phyloP scores from a whole-genome alignment of 2,329 filamentous ascomycete species.

The Alternaria panax region DNA sequence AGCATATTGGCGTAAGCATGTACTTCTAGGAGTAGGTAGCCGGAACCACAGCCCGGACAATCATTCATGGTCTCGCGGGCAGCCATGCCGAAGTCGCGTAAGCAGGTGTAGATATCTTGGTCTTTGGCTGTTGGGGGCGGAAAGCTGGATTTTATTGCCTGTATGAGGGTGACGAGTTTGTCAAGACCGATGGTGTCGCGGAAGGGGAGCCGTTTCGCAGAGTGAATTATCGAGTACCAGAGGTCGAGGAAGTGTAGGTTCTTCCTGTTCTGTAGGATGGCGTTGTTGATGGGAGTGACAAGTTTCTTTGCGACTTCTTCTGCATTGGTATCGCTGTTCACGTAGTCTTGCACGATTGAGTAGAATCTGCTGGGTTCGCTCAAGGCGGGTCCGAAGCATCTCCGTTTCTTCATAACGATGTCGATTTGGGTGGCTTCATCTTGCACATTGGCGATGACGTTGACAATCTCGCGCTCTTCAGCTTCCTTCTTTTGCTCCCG shows the following conservation, averaged over 20 bases:
- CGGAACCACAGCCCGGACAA: neutral
- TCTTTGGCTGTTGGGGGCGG: constrained; percentile 1
- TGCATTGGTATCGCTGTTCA: neutral
- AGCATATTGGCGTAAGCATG: constrained; percentile 7
- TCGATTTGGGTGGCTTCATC: constrained; percentile 10
- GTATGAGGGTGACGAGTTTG: constrained; percentile 3
- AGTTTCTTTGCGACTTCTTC: neutral
- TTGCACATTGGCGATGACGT: neutral
- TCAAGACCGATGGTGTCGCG: neutral
- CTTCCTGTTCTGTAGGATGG: neutral
- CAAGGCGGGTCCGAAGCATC: constrained; percentile 1
- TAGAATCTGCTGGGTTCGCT: neutral
- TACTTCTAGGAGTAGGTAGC: constrained; percentile 3
- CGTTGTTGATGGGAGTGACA: neutral
- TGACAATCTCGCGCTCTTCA: neutral
- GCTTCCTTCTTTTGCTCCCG: neutral
- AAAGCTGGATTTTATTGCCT: neutral
- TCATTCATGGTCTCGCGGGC: constrained; percentile 4
- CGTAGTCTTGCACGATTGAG: neutral
- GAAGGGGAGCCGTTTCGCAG: constrained; percentile 6
- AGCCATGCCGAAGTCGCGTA: constrained; percentile 1
- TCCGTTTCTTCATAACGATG: constrained; percentile 2
- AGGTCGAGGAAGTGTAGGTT: neutral
- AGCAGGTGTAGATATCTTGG: neutral
- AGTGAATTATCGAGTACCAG: constrained; percentile 9